Evolutionary conservation across 176 grass and related monocot genomes (phyloP).

Genomic region (Alloteropsis semialata): DNA sequence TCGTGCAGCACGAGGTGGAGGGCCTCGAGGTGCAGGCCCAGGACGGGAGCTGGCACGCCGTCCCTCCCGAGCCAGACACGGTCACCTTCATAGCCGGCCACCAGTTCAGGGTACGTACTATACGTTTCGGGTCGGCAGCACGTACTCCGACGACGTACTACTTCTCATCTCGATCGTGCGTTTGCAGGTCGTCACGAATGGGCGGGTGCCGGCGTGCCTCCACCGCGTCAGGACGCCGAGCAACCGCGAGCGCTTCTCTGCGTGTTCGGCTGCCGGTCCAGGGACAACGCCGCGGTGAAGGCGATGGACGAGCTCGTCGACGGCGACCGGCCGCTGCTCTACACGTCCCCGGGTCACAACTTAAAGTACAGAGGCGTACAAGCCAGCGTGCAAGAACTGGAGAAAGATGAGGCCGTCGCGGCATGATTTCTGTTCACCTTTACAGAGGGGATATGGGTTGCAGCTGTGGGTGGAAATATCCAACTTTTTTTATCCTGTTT

Average conservation of each 20-base stretch:
- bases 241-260: conserved; percentile 17
- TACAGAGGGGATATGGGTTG: neutral
- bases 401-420: neutral
- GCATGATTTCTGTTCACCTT: neutral
- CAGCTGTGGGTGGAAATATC: neutral
- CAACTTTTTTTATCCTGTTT: no score
- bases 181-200: conserved; percentile 15
- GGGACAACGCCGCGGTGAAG: neutral
- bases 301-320: conserved; percentile 23
- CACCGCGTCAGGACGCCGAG: conserved; percentile 32
- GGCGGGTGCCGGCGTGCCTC: conserved; percentile 19
- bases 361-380: neutral
- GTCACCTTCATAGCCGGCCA: conserved; percentile 16
- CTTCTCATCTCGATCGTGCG: neutral
- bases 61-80: neutral
- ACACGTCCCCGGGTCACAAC: no score
- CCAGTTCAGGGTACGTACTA: neutral
- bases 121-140: neutral
- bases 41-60: conserved; percentile 13
- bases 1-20: conserved; percentile 39
- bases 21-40: conserved; percentile 22
- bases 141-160: no score
- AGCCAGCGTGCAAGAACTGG: neutral
- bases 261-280: neutral
- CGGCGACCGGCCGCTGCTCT: neutral